Base-by-base conservation (phyloP, 176 grass and related monocot genomes). In the Eragrostis curvula region DNA sequence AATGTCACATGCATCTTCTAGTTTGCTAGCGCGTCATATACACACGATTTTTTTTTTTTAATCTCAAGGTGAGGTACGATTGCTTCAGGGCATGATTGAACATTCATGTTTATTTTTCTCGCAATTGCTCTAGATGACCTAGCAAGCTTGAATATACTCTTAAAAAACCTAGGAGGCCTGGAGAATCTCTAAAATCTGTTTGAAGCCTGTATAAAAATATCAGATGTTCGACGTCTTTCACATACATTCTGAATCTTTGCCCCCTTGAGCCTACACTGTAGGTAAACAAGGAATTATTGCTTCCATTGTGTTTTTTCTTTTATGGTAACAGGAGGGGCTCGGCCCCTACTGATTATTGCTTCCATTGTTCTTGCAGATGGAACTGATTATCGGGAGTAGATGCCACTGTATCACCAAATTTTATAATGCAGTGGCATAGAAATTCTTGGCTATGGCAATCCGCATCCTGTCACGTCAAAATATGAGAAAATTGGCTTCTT, bases 381-480 rank as follows among this genome's bases (percentile, higher is more conserved):
- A 59, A n/a, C 7, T 72, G 28, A 23, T 41, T 41, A 61, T 40
- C 40, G 0, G 5, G 50, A 27, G 7, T 28, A 58, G 9, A 63
- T 61, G 55, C 13, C 12, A 10, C 3, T 29, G 6, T n/a, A 25
- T 23, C 24, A 32, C 63, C 12, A 27, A 57, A 40, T 48, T 27
- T 66, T 30, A 14, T 23, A 20, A 59, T 84, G 60, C 29, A 17
- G 12, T 50, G 68, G 9, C 21, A 18, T 45, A 27, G 10, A n/a
- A 75, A 32, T 53, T 47, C 3, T 41, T 18, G 23, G 13, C 21
- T 55, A 96, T 96, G 93, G 79, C 75, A 14, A 53, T 1, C 61
- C 71, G 88, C 52, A 36, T 77, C 67, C 53, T 89, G 15, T 81
- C 75, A 10, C 76, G 45, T 73, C 83, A 75, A 69, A 86, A 70